These are phyloP conservation scores for Amanita subjunquillea DNA, from an alignment of 768 basidiomycete species.

Conservation along the genomic window DNA sequence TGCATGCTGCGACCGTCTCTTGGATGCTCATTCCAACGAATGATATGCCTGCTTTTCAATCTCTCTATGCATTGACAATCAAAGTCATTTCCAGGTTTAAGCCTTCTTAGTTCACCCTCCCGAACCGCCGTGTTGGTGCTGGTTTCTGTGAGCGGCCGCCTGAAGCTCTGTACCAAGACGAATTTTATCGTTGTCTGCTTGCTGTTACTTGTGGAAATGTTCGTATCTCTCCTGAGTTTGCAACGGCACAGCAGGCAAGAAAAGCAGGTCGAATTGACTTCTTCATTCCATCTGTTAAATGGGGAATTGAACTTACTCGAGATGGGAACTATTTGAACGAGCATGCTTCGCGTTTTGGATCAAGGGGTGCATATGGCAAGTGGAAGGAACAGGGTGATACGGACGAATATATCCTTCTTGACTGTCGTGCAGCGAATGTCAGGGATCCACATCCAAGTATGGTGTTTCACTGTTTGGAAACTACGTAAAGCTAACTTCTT, in stretches of 20 bases:
- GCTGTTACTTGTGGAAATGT: slow-evolving; percentile 2
- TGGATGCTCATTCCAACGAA: neutral
- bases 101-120: neutral
- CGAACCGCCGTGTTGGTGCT: neutral
- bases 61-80: neutral
- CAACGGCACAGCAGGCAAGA: neutral
- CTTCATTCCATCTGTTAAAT: slow-evolving; percentile 4
- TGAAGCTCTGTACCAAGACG: slow-evolving; percentile 7
- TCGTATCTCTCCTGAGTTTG: slow-evolving; percentile 5
- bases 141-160: neutral
- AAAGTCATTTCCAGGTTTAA: neutral
- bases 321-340: no score
- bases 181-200: slow-evolving; percentile 2
- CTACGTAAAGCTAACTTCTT: neutral
- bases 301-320: slow-evolving; percentile 6
- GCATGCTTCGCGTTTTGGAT: no score
- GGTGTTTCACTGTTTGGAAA: neutral
- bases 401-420: neutral
- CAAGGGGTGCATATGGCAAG: neutral
- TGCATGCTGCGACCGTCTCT: neutral
- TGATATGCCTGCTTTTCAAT: neutral
- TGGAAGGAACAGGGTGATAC: neutral
- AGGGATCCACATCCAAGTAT: neutral
- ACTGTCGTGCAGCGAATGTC: neutral
- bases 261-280: slow-evolving; percentile 6